Base-by-base conservation (phyloP, 2,329 filamentous ascomycete species). In the Thielaviopsis euricoi region DNA sequence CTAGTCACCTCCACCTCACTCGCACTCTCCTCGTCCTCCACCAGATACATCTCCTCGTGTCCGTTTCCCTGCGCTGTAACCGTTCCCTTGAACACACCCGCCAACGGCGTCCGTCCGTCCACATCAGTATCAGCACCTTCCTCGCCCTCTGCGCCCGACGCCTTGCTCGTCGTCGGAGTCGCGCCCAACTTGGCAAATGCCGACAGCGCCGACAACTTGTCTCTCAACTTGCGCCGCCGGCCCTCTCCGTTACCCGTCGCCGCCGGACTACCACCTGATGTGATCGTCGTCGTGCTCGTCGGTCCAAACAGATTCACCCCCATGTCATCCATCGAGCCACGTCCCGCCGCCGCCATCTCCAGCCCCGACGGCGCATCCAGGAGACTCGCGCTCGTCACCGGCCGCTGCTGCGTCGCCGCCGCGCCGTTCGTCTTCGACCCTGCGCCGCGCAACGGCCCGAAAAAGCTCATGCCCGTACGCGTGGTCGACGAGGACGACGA, bases 361-460 rank as follows among this genome's bases (percentile, higher is more conserved):
- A 4, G 50, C 17, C 37, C 37, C 17, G 54, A 50, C 19, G 50
- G 54, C 21, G 54, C 55, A 29, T 58, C 59, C 3, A 62, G 49
- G 53, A 61, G 65, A 40, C 70, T 66, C 50, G 67, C 65, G 58
- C 69, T 69, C 2, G 70, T 70, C 6, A 62, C 57, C 9, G 69
- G 70, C 13, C 70, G 64, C 17, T 60, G 56, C 33, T 52, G 56
- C 23, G 46, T 58, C 17, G 15, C 17, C 23, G 46, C 54, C 17
- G 15, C 17, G 15, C 48, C 29, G 7, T 33, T 33, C 9, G 29
- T 33, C 9, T 33, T 26, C 62, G n/a, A 59, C 62, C 5, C 64
- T 62, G 10, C 61, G 25, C 62, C 23, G 53, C 60, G 22, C 12
- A 43, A 17, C 2, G 55, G 40, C 19, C 50, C 53, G 19, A 60